phyloP scores from a whole-genome alignment of 2,329 filamentous ascomycete genomes.

The Annulohypoxylon truncatum region DNA sequence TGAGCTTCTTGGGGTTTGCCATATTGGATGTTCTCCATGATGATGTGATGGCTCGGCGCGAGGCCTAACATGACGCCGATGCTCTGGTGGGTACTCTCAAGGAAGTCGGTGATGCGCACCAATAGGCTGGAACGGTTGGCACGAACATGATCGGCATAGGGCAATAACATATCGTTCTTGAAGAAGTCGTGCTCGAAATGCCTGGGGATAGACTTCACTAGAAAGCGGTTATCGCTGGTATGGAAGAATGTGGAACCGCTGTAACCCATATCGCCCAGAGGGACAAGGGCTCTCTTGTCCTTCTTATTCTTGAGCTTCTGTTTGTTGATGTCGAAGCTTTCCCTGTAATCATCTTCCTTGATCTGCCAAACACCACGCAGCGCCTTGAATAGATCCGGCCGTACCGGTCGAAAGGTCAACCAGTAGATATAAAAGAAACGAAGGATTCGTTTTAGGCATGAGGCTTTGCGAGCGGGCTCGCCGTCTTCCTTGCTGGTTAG shows the following conservation, averaged over 20 bases:
- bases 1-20: constrained; percentile 62
- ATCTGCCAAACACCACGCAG: constrained; percentile 60
- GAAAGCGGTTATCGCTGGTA: constrained; percentile 72
- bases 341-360: constrained; percentile 64
- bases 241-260: constrained; percentile 81
- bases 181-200: constrained; percentile 79
- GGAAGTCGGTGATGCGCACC: constrained; percentile 77
- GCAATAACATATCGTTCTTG: constrained; percentile 70
- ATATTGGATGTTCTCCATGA: constrained; percentile 81
- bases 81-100: constrained; percentile 65
- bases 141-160: constrained; percentile 74
- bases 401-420: constrained; percentile 47
- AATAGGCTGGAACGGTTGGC: constrained; percentile 70
- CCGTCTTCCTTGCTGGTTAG: constrained; percentile 47
- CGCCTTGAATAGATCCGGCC: constrained; percentile 58
- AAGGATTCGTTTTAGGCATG: constrained; percentile 57
- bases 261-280: constrained; percentile 77
- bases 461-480: constrained; percentile 43
- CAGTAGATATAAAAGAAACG: constrained; percentile 54
- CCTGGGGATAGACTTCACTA: constrained; percentile 78
- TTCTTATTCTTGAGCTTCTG: constrained; percentile 50
- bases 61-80: constrained; percentile 70
- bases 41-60: constrained; percentile 76
- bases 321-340: constrained; percentile 60
- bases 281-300: constrained; percentile 56